Evolutionary conservation across 1,139 yeast species (phyloP), one percentile per base, ranked within the genome.

Genomic region (Geotrichum bryndzae): DNA sequence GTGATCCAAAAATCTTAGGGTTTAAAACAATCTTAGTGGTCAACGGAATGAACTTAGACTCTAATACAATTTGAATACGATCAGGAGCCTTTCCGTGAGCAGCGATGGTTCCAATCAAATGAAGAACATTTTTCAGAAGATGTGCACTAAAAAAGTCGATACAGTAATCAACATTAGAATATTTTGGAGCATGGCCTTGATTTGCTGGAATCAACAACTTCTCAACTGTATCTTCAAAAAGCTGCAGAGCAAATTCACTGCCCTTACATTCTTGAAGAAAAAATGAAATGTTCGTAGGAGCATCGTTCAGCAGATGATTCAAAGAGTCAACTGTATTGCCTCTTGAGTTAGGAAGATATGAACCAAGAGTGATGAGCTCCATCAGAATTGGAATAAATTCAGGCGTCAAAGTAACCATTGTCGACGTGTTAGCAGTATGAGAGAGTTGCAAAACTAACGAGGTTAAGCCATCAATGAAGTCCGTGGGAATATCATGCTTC

Each of bases 21-120:
- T 88, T 78, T n/a, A 73, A 68, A 18, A 92, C 69, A 2, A 92
- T 82, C 61, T 77, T 79, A 65, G 84, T 86, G 66, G 91, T 77
- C 45, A 88, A 81, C 50, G 76, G 74, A 51, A 92, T 76, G 54
- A 92, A 77, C 0, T 94, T 86, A 0, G 97, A 89, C 70, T 92
- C 98, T 69, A 90, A 88, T 60, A 92, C 75, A 66, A 90, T 90
- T 70, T 97, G 83, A 66, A 90, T 82, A 63, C 96, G 80, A 72
- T 91, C 97, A 13, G 76, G 68, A 41, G 96, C 96, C 22, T 88
- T 82, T 62, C 90, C 90, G 48, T 86, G 81, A 63, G 84, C 85
- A 54, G 92, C 80, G 57, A 91, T 77, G 65, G 85, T 83, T 23
- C 85, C 76, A 0, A 87, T 85, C 52, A 91, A 80, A 64, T 85